phyloP scores from a whole-genome alignment of 2,329 filamentous ascomycete species.

The Pseudocercospora fijiensis region DNA sequence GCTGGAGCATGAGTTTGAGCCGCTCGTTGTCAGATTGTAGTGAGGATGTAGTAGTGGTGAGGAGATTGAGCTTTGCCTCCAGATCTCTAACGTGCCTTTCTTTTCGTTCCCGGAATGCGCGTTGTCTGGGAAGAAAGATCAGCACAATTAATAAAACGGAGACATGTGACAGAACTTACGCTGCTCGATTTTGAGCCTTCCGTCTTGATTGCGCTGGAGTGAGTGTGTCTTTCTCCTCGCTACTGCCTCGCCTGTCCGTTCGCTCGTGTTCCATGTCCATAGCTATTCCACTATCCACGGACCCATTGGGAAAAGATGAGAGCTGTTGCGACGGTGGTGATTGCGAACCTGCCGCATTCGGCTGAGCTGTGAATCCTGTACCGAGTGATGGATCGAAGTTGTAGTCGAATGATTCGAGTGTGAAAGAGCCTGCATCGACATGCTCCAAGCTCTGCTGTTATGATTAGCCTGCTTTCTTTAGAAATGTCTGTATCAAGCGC shows the following conservation, averaged over 20 bases:
- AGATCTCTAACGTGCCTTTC: conserved; percentile 92
- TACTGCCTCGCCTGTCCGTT: conserved; percentile 42
- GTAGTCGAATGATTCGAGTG: conserved; percentile 20
- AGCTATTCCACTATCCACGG: conserved; percentile 46
- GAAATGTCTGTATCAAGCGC: neutral
- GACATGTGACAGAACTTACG: conserved; percentile 54
- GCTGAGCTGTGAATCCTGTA: conserved; percentile 24
- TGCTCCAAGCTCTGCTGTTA: conserved; percentile 32
- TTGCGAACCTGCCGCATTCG: conserved; percentile 24
- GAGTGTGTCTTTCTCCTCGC: conserved; percentile 49
- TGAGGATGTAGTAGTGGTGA: conserved; percentile 71
- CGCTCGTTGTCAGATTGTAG: conserved; percentile 82
- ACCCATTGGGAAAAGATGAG: conserved; percentile 37
- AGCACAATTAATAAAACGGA: conserved; percentile 9
- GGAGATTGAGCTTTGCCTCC: conserved; percentile 75
- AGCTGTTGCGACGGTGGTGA: conserved; percentile 31
- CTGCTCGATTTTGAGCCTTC: conserved; percentile 71
- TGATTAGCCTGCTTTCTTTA: neutral
- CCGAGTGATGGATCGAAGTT: conserved; percentile 23
- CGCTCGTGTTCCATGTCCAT: conserved; percentile 39
- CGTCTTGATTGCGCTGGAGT: conserved; percentile 55
- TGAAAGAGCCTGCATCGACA: conserved; percentile 26
- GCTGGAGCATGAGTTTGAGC: conserved; percentile 78
- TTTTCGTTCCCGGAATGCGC: conserved; percentile 93
- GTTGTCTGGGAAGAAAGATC: conserved; percentile 62